Base-by-base conservation (phyloP, 148 eudicot species). In the Amaranthus cruentus region DNA sequence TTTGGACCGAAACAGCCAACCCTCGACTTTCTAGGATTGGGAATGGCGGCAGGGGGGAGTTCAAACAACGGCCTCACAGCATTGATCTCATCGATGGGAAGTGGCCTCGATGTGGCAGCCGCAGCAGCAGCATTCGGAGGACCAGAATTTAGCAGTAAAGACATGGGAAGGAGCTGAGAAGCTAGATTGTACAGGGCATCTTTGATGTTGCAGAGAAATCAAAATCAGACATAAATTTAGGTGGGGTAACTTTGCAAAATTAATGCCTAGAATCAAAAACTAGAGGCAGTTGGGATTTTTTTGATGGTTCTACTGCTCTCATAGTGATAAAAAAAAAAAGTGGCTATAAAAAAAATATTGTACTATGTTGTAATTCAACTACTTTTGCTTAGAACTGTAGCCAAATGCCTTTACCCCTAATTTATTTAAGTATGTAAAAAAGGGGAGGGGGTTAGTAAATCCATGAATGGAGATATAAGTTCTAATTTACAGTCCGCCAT, bases 21-120 rank as follows among this genome's bases (percentile, higher is more conserved):
- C 38, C 93, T 95, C 6, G 97, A 95, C 87, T 86, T 95, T 71
- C 93, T 95, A 5, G 98, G 98, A 21, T 75, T 92, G 64, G 98
- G 98, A 50, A 88, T 92, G 91, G 89, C 93, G 1, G 93, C 87
- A 47, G 88, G 87, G 54, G 88, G 93, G 4, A 88, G 87, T 68
- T 71, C 89, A 2, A 79, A 83, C 15, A 68, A 82, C 9, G 86
- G 92, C 11, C 77, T 92, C 18, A 88, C 97, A 0, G 88, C 93
- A 3, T 50, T 94, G 47, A 87, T 94, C 84, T 87, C 88, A 6
- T 88, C 96, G 48, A 84, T 89, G 14, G 90, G 89, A 4, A 88
- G 87, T 52, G 85, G 91, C 75, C 77, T 89, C 9, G 97, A 89
- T 69, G 79, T 85, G 68, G 75, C 81, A 0, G 65, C 85, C 0